Conservation (phyloP, 495 filamentous ascomycete species). For the Astrothelium subdiscretum region DNA sequence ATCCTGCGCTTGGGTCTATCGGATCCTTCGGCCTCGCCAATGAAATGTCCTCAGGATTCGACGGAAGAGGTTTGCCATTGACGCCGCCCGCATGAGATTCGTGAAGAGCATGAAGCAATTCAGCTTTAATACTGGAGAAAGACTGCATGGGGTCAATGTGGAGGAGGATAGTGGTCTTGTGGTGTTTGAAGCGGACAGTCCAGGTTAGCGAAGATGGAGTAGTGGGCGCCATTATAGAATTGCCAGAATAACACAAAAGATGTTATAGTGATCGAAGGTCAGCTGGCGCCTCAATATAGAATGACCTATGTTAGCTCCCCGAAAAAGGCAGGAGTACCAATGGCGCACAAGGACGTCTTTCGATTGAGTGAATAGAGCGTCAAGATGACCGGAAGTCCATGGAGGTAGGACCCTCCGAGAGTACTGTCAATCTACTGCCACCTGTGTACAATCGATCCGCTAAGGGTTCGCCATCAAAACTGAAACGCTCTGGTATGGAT, state of each 20-base stretch:
- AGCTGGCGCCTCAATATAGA: too few species aligned
- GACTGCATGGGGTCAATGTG: conserved; percentile 49
- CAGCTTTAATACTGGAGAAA: conserved; percentile 48
- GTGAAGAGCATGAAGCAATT: conserved; percentile 45
- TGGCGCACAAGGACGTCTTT: too few species aligned
- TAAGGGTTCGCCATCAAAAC: too few species aligned
- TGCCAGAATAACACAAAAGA: not conserved
- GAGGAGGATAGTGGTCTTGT: conserved; percentile 66
- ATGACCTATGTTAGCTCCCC: too few species aligned
- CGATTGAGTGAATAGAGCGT: too few species aligned
- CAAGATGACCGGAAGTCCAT: too few species aligned
- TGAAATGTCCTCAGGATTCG: conserved; percentile 37
- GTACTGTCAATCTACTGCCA: too few species aligned
- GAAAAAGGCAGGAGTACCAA: too few species aligned
- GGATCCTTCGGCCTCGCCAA: conserved; percentile 44
- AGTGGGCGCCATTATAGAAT: conserved; percentile 14
- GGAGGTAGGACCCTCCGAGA: too few species aligned
- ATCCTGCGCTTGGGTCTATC: conserved; percentile 46
- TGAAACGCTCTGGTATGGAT: too few species aligned
- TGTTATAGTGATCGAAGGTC: too few species aligned
- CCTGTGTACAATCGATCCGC: too few species aligned
- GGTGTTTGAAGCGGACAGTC: conserved; percentile 69
- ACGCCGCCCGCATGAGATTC: conserved; percentile 39
- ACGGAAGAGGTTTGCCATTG: conserved; percentile 38
- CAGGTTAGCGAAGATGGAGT: conserved; percentile 33